These are phyloP conservation scores for Haplographium delicatum DNA, from an alignment of 495 filamentous ascomycete genomes.

Conservation along the genomic window DNA sequence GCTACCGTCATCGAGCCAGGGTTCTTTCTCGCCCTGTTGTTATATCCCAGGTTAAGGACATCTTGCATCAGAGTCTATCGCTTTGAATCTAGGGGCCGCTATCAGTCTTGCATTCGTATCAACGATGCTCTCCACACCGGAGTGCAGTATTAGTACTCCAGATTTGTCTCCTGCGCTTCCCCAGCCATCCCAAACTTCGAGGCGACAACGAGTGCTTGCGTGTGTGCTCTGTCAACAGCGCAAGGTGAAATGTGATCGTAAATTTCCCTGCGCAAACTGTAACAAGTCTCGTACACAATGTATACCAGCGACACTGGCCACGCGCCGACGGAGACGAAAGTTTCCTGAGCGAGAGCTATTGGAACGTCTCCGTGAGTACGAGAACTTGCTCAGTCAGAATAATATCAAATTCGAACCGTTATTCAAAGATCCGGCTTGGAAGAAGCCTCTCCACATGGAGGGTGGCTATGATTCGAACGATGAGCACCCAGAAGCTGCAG, in stretches of 20 bases:
- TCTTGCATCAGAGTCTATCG: too few relatives aligned
- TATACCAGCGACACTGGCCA: conserved; percentile 49
- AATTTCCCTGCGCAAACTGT: conserved; percentile 59
- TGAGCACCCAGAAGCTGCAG: conserved; percentile 11
- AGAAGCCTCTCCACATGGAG: conserved; percentile 17
- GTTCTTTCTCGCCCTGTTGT: too few relatives aligned
- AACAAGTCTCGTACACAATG: conserved; percentile 53
- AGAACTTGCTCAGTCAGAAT: conserved; percentile 43
- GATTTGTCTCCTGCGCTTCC: conserved; percentile 7
- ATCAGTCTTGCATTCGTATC: too few relatives aligned
- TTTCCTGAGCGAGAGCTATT: conserved; percentile 43
- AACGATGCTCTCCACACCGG: too few relatives aligned
- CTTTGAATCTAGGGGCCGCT: too few relatives aligned
- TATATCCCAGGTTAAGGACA: too few relatives aligned
- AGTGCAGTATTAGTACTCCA: conserved; percentile 1
- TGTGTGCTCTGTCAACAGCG: conserved; percentile 60
- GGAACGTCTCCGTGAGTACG: conserved; percentile 49
- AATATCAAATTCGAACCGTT: conserved; percentile 28
- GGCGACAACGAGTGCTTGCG: conserved; percentile 42
- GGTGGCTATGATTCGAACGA: conserved; percentile 26
- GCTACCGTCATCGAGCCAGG: too few relatives aligned
- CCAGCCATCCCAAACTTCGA: conserved; percentile 17
- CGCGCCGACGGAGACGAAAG: conserved; percentile 54
- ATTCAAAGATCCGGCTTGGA: conserved; percentile 27
- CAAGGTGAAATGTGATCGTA: conserved; percentile 63